Evolutionary conservation across 108 stramenopile genomes (phyloP), one percentile per base, ranked within the genome.

Genomic region (Skeletonema tropicum): DNA sequence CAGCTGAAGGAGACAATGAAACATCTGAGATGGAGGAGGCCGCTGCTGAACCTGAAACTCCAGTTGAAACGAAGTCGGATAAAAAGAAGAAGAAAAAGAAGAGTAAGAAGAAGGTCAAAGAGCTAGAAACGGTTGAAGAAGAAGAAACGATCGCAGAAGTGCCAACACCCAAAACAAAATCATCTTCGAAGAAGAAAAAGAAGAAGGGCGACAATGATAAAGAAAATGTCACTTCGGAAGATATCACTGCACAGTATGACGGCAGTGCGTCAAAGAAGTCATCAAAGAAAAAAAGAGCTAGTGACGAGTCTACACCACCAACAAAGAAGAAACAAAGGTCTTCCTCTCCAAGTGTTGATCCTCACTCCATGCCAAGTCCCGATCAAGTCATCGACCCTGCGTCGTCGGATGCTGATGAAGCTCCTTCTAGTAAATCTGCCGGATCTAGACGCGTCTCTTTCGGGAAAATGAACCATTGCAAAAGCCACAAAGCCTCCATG

Each of bases 401-500:
- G 32, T 42, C 80, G n/a, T 73, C 77, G 6, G 38, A 55, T 35
- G 71, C 82, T 5, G 64, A 73, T 52, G 71, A 36, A 0, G 60
- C 68, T 49, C 61, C 17, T 26, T 61, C 31, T 32, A 60, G 55
- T 11, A 52, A 46, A 4, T 19, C 42, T 21, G 61, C 63, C 11
- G 73, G 65, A 7, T 60, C 74, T 33, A 89, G 77, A 62, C 87
- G 87, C 15, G 95, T 96, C 23, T 82, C 79, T 26, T 96, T 93
- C 67, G 88, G 84, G 7, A 70, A 61, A 29, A 65, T 74, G 45
- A 96, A 96, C 64, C 80, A 83, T 45, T 74, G 86, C 67, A 90
- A 90, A 66, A 90, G 89, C 25, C 84, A 89, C 80, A 93, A 89
- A 67, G 95, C 92, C 6, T 90, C 89, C 9, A 92, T 96, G 86